phyloP scores from a whole-genome alignment of 257 asterid genomes.

The Handroanthus guayacan region DNA sequence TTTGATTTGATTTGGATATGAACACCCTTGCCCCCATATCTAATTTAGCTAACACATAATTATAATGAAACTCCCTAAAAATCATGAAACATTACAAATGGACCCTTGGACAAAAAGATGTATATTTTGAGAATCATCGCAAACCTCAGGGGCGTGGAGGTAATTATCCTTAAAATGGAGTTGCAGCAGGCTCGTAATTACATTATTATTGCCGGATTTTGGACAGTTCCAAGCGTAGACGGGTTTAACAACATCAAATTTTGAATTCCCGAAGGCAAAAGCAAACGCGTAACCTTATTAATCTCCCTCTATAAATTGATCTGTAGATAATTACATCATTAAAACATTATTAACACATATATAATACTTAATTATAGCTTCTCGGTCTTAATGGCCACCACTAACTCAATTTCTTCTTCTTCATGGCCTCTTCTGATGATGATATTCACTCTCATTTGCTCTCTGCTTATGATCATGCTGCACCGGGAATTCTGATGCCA shows the following conservation, averaged over 20 bases:
- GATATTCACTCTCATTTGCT: constrained; percentile 35
- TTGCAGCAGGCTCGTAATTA: neutral
- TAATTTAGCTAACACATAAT: too few relatives aligned
- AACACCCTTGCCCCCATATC: too few relatives aligned
- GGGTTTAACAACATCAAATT: constrained; percentile 40
- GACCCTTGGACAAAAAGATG: too few relatives aligned
- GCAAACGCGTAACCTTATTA: neutral
- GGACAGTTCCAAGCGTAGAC: constrained; percentile 36
- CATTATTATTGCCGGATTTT: constrained; percentile 39
- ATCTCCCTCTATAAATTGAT: constrained; percentile 34
- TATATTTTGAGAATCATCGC: too few relatives aligned
- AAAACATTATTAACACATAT: constrained; percentile 10
- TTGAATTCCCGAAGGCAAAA: constrained; percentile 14
- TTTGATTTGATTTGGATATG: too few relatives aligned
- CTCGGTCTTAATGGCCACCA: constrained; percentile 11
- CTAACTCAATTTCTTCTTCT: constrained; percentile 8
- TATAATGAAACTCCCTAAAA: too few relatives aligned
- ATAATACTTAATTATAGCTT: neutral
- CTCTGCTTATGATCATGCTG: constrained; percentile 37
- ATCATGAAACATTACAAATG: too few relatives aligned
- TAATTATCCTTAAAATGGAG: too few relatives aligned
- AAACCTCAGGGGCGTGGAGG: too few relatives aligned
- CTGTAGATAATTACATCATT: constrained; percentile 9
- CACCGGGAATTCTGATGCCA: constrained; percentile 33
- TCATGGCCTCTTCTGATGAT: constrained; percentile 38